Base-by-base conservation (phyloP, 495 filamentous ascomycete species). In the Chlorociboria aeruginascens region DNA sequence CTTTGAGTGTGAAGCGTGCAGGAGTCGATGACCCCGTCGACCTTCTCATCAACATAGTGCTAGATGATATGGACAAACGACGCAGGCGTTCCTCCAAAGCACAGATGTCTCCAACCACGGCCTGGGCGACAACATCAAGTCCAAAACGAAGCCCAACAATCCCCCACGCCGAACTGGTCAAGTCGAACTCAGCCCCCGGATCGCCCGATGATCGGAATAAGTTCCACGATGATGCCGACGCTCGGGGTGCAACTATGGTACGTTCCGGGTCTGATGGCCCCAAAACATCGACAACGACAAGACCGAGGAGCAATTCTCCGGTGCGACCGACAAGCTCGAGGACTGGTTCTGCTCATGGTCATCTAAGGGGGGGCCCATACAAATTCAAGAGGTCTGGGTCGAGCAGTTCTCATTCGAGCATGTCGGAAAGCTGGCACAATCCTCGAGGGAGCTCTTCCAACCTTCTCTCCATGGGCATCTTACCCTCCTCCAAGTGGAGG, bases 61-160 rank as follows among this genome's bases (percentile, higher is more conserved):
- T 97, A 51, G 92, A 98, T 59, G 92, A 98, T 61, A 89, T 93
- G 72, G 88, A 96, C 59, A 87, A 83, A 65, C 77, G 92, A 38
- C 79, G 92, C 13, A 77, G 85, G 41, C 80, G 92, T 28, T 92
- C 89, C 3, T 83, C 88, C 46, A 96, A 94, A 63, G 70, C 76
- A 9, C 85, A 89, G 48, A 71, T 78, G 25, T 93, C 89, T 3
- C 86, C 90, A 31, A 77, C 78, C 13, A 65, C 78, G 17, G 73
- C 77, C 2, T 84, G 81, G 73, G 69, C 78, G 12, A 72, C 74
- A 40, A 68, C 75, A 3, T 60, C 76, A 12, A 83, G 77, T 55
- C 78, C 79, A 7, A 66, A 68, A 34, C 64, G 71, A 34, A 75
- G 73, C 51, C 71, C 73, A 7, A 70, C 76, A 8, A 59, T 77